phyloP scores from a whole-genome alignment of 176 grass and related monocot species.

The Otatea glauca region DNA sequence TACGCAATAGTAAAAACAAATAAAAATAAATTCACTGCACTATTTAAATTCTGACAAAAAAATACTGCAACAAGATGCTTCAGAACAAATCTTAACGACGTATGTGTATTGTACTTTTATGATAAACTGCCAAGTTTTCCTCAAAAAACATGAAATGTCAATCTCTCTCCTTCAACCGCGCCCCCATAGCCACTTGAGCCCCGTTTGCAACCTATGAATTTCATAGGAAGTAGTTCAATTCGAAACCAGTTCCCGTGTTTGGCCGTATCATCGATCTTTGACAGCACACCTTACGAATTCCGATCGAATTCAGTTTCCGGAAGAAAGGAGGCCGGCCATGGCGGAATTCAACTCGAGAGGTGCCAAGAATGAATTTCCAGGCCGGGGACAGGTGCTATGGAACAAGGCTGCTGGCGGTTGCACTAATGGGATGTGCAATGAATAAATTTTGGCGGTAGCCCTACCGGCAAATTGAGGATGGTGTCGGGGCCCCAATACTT shows the following conservation, averaged over 20 bases:
- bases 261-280: not conserved
- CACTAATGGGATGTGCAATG: not conserved
- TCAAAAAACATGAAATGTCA: not conserved
- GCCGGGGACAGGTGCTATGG: not conserved
- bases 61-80: too few species aligned
- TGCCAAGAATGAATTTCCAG: not conserved
- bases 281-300: not conserved
- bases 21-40: not conserved
- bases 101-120: not conserved
- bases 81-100: not conserved
- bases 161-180: not conserved
- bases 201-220: not conserved
- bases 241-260: not conserved
- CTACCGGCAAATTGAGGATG: constrained; percentile 83
- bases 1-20: not conserved
- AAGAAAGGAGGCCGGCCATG: not conserved
- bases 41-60: not conserved
- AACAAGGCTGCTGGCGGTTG: not conserved
- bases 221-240: not conserved
- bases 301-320: not conserved
- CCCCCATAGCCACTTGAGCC: too few species aligned
- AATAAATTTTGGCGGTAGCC: constrained; percentile 37
- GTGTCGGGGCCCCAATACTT: constrained; percentile 93
- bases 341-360: not conserved
- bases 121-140: not conserved